Base-by-base conservation (phyloP, 192 early-diverging fungal genomes). In the Tieghemiomyces parasiticus region DNA sequence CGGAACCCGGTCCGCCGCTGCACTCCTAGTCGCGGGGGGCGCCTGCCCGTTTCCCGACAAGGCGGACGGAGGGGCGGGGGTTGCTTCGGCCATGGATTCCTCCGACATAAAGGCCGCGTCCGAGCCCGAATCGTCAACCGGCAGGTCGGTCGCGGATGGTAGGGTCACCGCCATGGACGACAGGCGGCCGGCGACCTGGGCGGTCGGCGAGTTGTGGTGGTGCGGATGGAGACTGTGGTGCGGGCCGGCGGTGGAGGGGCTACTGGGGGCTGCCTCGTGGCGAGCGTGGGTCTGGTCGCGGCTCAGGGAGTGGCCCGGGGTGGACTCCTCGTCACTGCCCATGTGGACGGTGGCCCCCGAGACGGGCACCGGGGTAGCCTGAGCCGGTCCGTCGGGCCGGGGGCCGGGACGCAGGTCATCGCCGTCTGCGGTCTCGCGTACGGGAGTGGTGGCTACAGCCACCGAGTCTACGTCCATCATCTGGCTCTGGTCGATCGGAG, bases 31-130 rank as follows among this genome's bases (percentile, higher is more conserved):
- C 35, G 56, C 35, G 56, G 56, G 56, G 24, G 35, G 35, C 8
- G 56, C 14, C 50, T 29, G 26, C 50, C 50, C 50, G 50, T 52
- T 52, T 52, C 50, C 50, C 50, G 50, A 52, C 46, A 24, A 24
- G 46, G 46, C 46, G 1, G 25, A 6, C 3, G 19, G 19, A 47
- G 25, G 25, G 8, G 46, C 20, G 2, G 24, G 50, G 22, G 16
- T 14, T 16, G 50, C 20, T 24, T 52, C 50, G 30, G 50, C 2
- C 14, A 52, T 28, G 20, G 50, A 52, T 20, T 52, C 50, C 26
- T 52, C 50, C 2, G 50, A 52, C 26, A 52, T 24, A 52, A 52
- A 52, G 26, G 50, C 50, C 24, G 26, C 50, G 50, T 52, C 50
- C 4, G 50, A 52, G 30, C 50, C 26, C 22, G 50, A 52, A 28